These are phyloP conservation scores for Colletotrichum chrysophilum DNA, from an alignment of 2,329 filamentous ascomycete genomes.

Conservation along the genomic window DNA sequence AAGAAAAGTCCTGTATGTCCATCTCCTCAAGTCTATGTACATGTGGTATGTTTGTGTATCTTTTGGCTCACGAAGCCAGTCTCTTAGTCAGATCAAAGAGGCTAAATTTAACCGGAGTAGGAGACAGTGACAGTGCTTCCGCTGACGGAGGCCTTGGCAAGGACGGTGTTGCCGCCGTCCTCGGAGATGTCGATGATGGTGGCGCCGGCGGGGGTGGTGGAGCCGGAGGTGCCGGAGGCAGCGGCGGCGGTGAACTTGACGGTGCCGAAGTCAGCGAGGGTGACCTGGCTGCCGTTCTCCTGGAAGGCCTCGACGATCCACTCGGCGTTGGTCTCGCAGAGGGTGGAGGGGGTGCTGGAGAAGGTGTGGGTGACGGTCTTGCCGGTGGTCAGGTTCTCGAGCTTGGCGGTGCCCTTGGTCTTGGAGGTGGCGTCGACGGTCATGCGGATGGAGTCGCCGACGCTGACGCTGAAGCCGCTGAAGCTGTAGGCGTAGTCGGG, in stretches of 20 bases:
- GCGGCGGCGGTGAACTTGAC: slow-evolving; percentile 29
- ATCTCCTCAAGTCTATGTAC: neutral
- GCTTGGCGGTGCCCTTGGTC: slow-evolving; percentile 28
- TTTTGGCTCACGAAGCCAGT: neutral
- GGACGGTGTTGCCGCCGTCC: neutral
- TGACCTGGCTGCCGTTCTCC: slow-evolving; percentile 26
- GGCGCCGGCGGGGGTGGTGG: slow-evolving; percentile 14
- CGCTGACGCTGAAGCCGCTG: slow-evolving; percentile 32
- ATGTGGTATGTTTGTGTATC: neutral
- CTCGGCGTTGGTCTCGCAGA: slow-evolving; percentile 63
- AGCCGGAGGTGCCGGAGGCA: slow-evolving; percentile 27
- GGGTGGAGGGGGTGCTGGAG: slow-evolving; percentile 41
- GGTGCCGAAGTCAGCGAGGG: slow-evolving; percentile 34
- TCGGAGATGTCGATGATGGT: slow-evolving; percentile 25
- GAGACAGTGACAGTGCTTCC: slow-evolving; percentile 16
- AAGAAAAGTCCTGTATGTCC: neutral
- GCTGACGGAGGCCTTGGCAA: slow-evolving; percentile 12
- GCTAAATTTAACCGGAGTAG: slow-evolving; percentile 1
- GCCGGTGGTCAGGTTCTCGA: slow-evolving; percentile 56
- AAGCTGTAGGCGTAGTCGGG: slow-evolving; percentile 47
- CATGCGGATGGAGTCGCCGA: slow-evolving; percentile 33
- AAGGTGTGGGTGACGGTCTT: slow-evolving; percentile 57
- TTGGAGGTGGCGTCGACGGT: slow-evolving; percentile 29
- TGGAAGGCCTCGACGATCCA: slow-evolving; percentile 64
- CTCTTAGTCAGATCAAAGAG: neutral